These are phyloP conservation scores for Skeletonema grethae DNA, from an alignment of 108 stramenopile genomes.

Conservation along the genomic window DNA sequence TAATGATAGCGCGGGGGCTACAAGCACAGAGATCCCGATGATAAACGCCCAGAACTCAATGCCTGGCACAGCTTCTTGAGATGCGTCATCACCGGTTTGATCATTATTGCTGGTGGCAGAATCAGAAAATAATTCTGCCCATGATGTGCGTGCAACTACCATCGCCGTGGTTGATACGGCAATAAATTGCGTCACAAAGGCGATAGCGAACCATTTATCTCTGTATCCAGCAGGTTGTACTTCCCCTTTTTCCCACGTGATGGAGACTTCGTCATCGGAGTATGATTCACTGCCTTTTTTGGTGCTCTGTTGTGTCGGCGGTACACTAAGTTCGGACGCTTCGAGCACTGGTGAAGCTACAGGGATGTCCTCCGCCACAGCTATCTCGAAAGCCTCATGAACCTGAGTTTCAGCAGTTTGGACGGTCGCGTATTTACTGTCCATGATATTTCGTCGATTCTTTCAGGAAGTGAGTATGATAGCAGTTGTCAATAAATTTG, in stretches of 20 bases:
- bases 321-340: background rate
- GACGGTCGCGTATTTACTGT: background rate
- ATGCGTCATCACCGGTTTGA: background rate
- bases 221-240: slow-evolving; percentile 43
- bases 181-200: slow-evolving; percentile 47
- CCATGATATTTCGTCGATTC: background rate
- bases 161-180: slow-evolving; percentile 20
- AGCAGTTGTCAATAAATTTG: too few relatives aligned
- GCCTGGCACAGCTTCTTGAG: background rate
- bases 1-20: background rate
- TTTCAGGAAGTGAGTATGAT: too few relatives aligned
- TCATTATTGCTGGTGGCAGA: background rate
- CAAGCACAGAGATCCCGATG: background rate
- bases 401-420: background rate
- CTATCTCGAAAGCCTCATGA: background rate
- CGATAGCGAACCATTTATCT: slow-evolving; percentile 59
- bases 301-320: background rate
- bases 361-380: background rate
- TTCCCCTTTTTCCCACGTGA: slow-evolving; percentile 47
- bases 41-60: background rate
- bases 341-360: background rate
- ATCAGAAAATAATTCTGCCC: background rate
- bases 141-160: background rate
- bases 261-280: slow-evolving; percentile 12
- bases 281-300: background rate